Evolutionary conservation across 768 basidiomycete genomes (phyloP), one percentile per base, ranked within the genome.

Genomic region (Hydnomerulius pinastri): DNA sequence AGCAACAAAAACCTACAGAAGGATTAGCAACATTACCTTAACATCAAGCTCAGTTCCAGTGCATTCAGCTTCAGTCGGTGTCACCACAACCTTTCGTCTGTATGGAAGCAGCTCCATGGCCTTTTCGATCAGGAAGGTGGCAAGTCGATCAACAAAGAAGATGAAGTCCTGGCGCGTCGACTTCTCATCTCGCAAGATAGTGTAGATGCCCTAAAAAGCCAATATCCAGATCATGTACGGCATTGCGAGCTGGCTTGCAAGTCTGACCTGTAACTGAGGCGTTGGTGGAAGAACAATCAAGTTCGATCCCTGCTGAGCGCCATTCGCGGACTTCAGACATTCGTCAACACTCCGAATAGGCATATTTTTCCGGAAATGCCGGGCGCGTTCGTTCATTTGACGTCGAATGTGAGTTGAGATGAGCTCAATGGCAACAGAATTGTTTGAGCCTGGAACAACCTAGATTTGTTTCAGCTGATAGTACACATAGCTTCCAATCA

Each of bases 401-500:
- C 86, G 81, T 23, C 85, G 81, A 50, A 98, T 83, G 63, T 98
- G 97, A 2, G 91, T 92, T 13, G 87, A 85, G 46, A 99, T 92
- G 32, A 99, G 77, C 53, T 97, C 95, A 47, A 97, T 93, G 4
- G 96, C 94, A 9, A 96, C 87, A 18, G 80, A 67, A 62, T 98
- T 98, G 56, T 92, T 84, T 3, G 82, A 82, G 3, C 96, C 96
- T 2, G 95, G 95, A n/a, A 99, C 95, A 56, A 98, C 95, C 94
- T 96, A 53, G n/a, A 44, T 27, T 33, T 49, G 24, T 18, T 28
- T 35, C 42, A 8, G 38, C 42, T 45, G 40, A 20, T 33, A 39
- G 27, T 33, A 25, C 24, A 13, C 37, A 9, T 17, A 13, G 35
- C 28, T 4, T 20, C 21, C 15, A 17, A 25, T 12, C 20, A 20